Evolutionary conservation across 2,329 filamentous ascomycete genomes (phyloP).

Genomic region (Talaromyces pinophilus): DNA sequence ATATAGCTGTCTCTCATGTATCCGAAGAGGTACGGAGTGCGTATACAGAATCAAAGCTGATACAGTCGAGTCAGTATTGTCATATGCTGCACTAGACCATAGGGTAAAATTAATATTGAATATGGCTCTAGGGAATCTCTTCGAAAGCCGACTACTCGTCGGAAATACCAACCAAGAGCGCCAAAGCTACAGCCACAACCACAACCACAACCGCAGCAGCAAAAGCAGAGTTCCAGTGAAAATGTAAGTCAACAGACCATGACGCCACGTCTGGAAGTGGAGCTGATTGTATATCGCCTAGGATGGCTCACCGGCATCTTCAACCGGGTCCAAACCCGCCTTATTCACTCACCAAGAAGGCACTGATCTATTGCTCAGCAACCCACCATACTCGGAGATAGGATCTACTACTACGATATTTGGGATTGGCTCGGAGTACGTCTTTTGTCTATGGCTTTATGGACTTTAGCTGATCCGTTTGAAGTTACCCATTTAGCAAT

Average conservation of each 20-base stretch:
- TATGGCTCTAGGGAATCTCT: slow-evolving; percentile 11
- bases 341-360: slow-evolving; percentile 21
- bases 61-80: slow-evolving; percentile 9
- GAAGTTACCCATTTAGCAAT: slow-evolving; percentile 23
- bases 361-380: slow-evolving; percentile 23
- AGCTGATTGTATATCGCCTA: slow-evolving; percentile 1
- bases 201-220: background rate
- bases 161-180: slow-evolving; percentile 18
- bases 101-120: background rate
- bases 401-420: slow-evolving; percentile 19
- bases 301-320: slow-evolving; percentile 18
- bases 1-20: slow-evolving; percentile 23
- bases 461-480: background rate
- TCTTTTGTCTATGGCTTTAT: background rate
- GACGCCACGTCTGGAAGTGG: background rate
- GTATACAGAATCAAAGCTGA: slow-evolving; percentile 23
- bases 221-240: slow-evolving; percentile 12
- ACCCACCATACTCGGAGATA: slow-evolving; percentile 19
- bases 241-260: background rate
- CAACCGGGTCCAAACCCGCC: slow-evolving; percentile 19
- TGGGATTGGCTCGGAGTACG: slow-evolving; percentile 22
- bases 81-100: background rate
- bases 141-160: slow-evolving; percentile 16
- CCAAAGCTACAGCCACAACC: background rate
- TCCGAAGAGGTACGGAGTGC: slow-evolving; percentile 23